Conservation (phyloP, 495 filamentous ascomycete genomes). For the Penicillium soppii region DNA sequence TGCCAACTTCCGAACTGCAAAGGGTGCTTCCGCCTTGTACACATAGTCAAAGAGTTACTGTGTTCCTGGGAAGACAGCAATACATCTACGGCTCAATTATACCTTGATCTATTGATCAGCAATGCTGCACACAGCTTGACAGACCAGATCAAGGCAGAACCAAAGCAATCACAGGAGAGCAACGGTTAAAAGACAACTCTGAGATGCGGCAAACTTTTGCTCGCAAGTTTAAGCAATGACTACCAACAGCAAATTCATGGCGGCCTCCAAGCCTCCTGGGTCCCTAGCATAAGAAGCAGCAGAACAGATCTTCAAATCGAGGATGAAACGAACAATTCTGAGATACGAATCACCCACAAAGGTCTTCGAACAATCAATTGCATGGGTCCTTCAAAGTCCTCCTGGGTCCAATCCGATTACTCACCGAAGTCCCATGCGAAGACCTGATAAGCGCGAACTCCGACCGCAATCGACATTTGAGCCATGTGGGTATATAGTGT, state of each 20-base stretch:
- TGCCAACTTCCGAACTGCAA: no score
- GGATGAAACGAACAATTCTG: not conserved
- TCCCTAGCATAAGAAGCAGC: slow-evolving; percentile 3
- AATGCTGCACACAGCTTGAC: slow-evolving; percentile 52
- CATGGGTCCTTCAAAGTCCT: slow-evolving; percentile 23
- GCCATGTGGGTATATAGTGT: no score
- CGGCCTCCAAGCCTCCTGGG: slow-evolving; percentile 10
- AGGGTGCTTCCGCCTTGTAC: no score
- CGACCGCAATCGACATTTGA: no score
- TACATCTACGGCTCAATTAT: no score
- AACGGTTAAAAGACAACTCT: slow-evolving; percentile 8
- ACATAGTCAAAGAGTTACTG: no score
- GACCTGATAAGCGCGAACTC: no score
- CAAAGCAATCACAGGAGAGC: slow-evolving; percentile 30
- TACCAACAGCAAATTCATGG: slow-evolving; percentile 6
- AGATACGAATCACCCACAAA: slow-evolving; percentile 1
- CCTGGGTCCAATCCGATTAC: no score
- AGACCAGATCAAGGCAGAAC: slow-evolving; percentile 41
- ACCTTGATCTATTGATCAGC: no score
- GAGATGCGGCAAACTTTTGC: not conserved
- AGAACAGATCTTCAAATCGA: not conserved
- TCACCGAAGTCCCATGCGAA: no score
- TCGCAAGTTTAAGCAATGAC: not conserved
- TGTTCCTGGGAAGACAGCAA: no score
- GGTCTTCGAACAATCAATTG: slow-evolving; percentile 1